These are phyloP conservation scores for Garcileccinum viscosum DNA, from an alignment of 1,284 basidiomycete genomes.

Conservation along the genomic window DNA sequence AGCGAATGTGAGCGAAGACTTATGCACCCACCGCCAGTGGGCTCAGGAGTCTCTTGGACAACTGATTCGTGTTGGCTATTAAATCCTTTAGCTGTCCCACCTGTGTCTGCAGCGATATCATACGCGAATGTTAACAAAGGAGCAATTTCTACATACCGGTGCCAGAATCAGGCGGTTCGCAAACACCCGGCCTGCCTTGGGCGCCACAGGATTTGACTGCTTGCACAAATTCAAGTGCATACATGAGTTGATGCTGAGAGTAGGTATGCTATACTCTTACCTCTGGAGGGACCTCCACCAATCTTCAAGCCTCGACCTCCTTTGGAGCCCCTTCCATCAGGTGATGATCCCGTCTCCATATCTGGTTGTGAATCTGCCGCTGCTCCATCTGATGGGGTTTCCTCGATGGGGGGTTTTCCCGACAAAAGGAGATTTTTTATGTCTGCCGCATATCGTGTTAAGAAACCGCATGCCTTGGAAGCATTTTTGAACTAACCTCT, in stretches of 20 bases:
- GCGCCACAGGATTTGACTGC: too few species aligned
- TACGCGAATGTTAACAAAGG: not conserved
- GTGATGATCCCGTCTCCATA: not conserved
- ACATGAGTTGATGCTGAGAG: not conserved
- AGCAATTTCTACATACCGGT: not conserved
- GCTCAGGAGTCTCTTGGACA: not conserved
- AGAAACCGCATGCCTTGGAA: not conserved
- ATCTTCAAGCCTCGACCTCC: not conserved
- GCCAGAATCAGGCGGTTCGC: too few species aligned
- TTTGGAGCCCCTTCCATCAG: not conserved
- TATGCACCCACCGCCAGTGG: not conserved
- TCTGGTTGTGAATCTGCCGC: not conserved
- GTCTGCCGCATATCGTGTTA: not conserved
- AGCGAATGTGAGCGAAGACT: not conserved
- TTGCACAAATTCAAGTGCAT: not conserved
- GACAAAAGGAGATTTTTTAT: slow-evolving; percentile 2
- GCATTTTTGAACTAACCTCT: not conserved
- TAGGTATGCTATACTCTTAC: not conserved
- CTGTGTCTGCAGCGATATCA: not conserved
- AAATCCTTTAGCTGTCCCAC: not conserved
- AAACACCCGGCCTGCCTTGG: too few species aligned
- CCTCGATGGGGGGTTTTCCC: not conserved
- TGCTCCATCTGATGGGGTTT: not conserved
- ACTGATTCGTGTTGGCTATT: not conserved
- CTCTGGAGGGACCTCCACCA: too few species aligned